Conservation (phyloP, 1,284 basidiomycete genomes). For the Papiliotrema terrestris region DNA sequence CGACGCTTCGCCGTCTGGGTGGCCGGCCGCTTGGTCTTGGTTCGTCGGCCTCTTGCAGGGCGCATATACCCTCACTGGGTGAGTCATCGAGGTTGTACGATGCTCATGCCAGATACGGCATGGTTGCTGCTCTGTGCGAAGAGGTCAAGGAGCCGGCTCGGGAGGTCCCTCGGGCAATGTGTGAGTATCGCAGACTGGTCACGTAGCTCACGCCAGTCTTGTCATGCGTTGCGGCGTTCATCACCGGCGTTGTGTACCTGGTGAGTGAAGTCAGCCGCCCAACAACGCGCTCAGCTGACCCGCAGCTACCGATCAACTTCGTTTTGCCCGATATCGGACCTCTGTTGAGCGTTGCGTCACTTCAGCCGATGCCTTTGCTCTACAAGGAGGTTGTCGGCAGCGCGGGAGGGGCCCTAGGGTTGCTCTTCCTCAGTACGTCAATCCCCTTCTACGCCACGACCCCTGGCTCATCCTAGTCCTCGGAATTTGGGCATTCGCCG, state of each 20-base stretch:
- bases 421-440: constrained; percentile 48
- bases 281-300: constrained; percentile 3
- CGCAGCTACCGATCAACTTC: constrained; percentile 51
- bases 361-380: constrained; percentile 51
- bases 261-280: constrained; percentile 9
- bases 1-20: constrained; percentile 45
- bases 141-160: constrained; percentile 48
- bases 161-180: constrained; percentile 48
- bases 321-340: constrained; percentile 48
- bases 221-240: constrained; percentile 49
- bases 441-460: neutral
- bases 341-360: constrained; percentile 46
- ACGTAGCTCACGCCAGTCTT: constrained; percentile 34
- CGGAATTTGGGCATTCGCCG: constrained; percentile 52
- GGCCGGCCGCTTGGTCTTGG: constrained; percentile 47
- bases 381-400: constrained; percentile 51
- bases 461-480: constrained; percentile 32
- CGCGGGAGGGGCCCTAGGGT: constrained; percentile 49
- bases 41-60: constrained; percentile 50
- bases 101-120: constrained; percentile 41
- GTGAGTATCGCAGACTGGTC: constrained; percentile 27
- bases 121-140: constrained; percentile 49
- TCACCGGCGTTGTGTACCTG: constrained; percentile 51
- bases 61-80: constrained; percentile 45
- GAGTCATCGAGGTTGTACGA: neutral